Conservation (phyloP, 2,329 filamentous ascomycete genomes). For the Fusarium sp. region DNA sequence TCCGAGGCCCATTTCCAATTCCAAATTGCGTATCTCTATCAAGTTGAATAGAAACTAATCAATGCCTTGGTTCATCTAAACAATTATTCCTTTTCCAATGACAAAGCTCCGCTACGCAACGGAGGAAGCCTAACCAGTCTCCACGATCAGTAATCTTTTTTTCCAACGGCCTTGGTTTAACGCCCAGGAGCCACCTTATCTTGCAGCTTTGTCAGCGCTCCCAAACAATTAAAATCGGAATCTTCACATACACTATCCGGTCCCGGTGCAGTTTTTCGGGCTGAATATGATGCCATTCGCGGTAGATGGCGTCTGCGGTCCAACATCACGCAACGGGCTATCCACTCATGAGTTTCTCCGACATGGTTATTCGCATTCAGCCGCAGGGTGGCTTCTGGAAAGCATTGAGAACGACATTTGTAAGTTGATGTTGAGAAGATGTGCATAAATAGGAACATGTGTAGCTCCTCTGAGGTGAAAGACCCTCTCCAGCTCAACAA, state of each 20-base stretch:
- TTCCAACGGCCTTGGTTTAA: background rate
- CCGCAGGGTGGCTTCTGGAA: background rate
- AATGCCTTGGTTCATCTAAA: background rate
- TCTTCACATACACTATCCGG: constrained; percentile 7
- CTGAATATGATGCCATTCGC: background rate
- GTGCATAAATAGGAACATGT: background rate
- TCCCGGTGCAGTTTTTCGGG: background rate
- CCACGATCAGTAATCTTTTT: constrained; percentile 10
- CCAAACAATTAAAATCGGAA: background rate
- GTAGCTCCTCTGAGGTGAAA: background rate
- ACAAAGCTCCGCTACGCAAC: background rate
- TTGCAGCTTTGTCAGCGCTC: constrained; percentile 6
- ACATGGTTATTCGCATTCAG: background rate
- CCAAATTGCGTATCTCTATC: background rate
- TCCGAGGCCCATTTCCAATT: background rate
- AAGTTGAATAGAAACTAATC: background rate
- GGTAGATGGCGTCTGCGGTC: background rate
- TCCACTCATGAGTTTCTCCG: background rate
- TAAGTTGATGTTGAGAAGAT: background rate
- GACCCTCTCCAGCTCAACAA: background rate
- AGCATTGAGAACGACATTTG: background rate
- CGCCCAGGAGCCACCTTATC: background rate
- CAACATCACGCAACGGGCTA: constrained; percentile 6
- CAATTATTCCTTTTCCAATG: background rate
- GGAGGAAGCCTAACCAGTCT: background rate